Percentiles rank a stretch among this genome's conserved stretches.
These are phyloP conservation scores for Ophiocytium majus DNA, from an alignment of 352 stramenopile species.

Conservation along the genomic window DNA sequence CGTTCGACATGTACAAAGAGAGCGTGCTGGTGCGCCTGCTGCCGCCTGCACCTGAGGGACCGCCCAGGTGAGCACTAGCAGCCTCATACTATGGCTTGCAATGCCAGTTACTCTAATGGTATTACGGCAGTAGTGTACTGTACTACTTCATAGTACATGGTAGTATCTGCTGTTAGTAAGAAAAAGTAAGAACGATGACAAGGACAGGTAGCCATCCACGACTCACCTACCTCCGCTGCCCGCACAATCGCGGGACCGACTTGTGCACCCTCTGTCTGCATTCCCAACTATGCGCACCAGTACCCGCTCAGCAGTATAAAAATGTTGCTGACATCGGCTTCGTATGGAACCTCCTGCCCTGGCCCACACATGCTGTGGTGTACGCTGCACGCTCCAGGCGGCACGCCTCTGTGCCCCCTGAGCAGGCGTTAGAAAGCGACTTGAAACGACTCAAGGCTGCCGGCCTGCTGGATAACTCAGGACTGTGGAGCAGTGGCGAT, in stretches of 20 bases:
- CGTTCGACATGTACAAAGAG: not conserved
- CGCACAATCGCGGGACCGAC: not conserved
- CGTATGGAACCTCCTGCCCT: not conserved
- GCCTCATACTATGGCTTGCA: not conserved
- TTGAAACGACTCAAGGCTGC: not conserved
- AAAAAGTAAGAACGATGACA: too few relatives aligned
- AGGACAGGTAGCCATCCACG: too few relatives aligned
- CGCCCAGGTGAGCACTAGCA: not conserved
- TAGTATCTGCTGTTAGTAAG: too few relatives aligned
- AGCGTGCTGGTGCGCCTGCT: not conserved
- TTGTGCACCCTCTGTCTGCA: not conserved
- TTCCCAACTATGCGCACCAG: not conserved
- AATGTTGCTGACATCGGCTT: not conserved
- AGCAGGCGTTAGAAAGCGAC: not conserved
- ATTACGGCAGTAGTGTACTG: not conserved
- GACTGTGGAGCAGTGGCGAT: not conserved
- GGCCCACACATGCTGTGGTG: not conserved
- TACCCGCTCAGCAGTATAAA: not conserved
- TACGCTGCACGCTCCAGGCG: not conserved
- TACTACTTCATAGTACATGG: not conserved
- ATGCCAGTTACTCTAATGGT: not conserved
- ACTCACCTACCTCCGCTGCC: not conserved
- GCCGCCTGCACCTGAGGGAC: not conserved
- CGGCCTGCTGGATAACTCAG: not conserved
- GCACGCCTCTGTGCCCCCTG: not conserved